Conservation (phyloP, 228 moss, liverwort and hornwort genomes). For the Sphagnum magellanicum region DNA sequence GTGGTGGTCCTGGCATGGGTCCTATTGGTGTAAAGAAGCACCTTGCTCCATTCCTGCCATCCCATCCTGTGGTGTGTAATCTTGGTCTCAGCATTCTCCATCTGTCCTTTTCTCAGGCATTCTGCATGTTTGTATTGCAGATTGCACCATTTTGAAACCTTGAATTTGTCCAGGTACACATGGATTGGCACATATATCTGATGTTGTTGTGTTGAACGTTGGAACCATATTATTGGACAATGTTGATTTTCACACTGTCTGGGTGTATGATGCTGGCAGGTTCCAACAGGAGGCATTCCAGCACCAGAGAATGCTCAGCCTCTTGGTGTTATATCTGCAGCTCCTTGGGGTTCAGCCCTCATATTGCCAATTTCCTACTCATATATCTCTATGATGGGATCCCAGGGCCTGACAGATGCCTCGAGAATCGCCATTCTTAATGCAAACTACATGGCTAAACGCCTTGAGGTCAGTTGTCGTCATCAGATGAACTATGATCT, state of each 20-base stretch:
- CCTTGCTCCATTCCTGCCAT: constrained; percentile 89
- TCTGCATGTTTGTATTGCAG: not conserved
- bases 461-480: constrained; percentile 51
- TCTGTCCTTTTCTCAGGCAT: not conserved
- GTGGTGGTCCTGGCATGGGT: constrained; percentile 98
- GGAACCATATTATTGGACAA: no score
- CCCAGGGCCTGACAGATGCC: constrained; percentile 79
- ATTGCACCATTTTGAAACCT: not conserved
- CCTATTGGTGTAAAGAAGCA: constrained; percentile 99
- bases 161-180: not conserved
- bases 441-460: constrained; percentile 97
- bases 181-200: no score
- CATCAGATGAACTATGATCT: no score
- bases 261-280: constrained; percentile 18
- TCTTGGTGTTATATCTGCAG: constrained; percentile 82
- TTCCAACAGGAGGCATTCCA: constrained; percentile 76
- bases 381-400: constrained; percentile 92
- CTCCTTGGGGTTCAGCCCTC: constrained; percentile 89
- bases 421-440: constrained; percentile 90
- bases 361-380: constrained; percentile 86
- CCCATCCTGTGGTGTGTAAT: constrained; percentile 79
- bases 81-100: not conserved
- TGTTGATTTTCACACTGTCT: not conserved
- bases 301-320: constrained; percentile 62
- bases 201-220: no score